Evolutionary conservation across 768 basidiomycete genomes (phyloP), one percentile per base, ranked within the genome.

Genomic region (Boletus edulis): DNA sequence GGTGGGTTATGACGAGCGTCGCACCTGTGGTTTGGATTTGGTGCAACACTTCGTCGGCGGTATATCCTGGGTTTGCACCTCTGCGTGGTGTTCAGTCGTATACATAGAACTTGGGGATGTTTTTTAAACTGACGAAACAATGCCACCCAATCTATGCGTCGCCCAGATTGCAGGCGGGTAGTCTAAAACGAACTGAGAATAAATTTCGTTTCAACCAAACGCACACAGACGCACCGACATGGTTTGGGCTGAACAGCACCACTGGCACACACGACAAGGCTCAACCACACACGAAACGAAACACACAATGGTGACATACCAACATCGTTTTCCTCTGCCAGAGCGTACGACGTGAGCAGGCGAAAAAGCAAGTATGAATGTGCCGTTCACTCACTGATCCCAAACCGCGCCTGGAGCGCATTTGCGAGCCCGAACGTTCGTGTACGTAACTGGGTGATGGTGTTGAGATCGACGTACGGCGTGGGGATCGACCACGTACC

Each of bases 171-270:
- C 76, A 32, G 75, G 67, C 9, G 78, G 74, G 56, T 85, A 87
- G 56, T 82, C 85, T 85, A 50, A n/a, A 44, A 6, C 22, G 32
- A 49, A 32, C 31, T 41, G 32, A 40, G 55, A 40, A 13, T 34
- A 47, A 13, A 35, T 18, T 29, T n/a, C 20, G 37, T n/a, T 20
- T 29, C 47, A 24, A 35, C 31, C 2, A 14, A 37, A 42, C 49
- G 44, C 37, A 43, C 15, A 10, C 12, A 6, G 18, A 68, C 71
- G 59, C 50, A 86, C 86, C 84, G 27, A 82, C 71, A 63, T 85
- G 76, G 59, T 88, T 88, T 13, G 83, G 81, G 58, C 84, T 82
- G 67, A 82, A 82, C 37, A 88, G 61, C 62, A 84, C 83, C 41
- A 85, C 86, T 85, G 44, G 20, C 20, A 18, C 6, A 50, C 17